A percentile compares a stretch with the other conserved stretches of the same genome.
These are phyloP conservation scores for Tubosaeta brunneosetosa DNA, from an alignment of 768 basidiomycete genomes.

Conservation along the genomic window DNA sequence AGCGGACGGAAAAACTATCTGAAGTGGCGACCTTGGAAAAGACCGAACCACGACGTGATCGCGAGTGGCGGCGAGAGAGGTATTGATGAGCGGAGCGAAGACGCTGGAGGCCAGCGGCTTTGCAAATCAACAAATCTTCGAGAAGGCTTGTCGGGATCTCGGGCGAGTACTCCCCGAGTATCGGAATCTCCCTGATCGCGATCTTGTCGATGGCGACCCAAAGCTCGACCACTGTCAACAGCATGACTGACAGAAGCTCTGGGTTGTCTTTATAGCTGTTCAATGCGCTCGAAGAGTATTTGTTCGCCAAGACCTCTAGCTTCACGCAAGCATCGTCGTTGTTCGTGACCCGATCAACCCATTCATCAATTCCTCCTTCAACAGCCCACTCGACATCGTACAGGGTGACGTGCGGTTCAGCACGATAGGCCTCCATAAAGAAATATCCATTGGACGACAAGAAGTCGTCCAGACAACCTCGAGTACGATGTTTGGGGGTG, in stretches of 20 bases:
- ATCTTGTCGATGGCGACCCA: conserved; percentile 35
- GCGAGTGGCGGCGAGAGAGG: conserved; percentile 27
- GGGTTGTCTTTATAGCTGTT: not conserved
- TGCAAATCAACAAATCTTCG: conserved; percentile 28
- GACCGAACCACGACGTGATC: conserved; percentile 24
- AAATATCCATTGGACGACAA: conserved; percentile 6
- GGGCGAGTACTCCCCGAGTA: conserved; percentile 30
- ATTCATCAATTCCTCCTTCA: conserved; percentile 28
- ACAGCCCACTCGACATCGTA: conserved; percentile 37
- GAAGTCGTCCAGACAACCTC: conserved; percentile 15
- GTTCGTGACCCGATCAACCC: conserved; percentile 23
- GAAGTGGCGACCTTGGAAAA: conserved; percentile 24
- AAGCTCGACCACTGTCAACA: conserved; percentile 35
- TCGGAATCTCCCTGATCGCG: conserved; percentile 14
- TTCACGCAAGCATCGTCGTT: conserved; percentile 10
- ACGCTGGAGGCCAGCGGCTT: conserved; percentile 24
- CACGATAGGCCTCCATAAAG: conserved; percentile 1
- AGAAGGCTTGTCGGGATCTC: conserved; percentile 27
- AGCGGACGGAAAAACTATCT: conserved; percentile 29
- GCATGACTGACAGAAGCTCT: conserved; percentile 39
- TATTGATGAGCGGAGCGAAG: conserved; percentile 27
- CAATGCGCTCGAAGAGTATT: not conserved
- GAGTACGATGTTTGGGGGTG: not conserved
- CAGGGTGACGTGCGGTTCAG: conserved; percentile 16
- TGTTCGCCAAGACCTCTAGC: not conserved